Percentiles rank a stretch among this genome's conserved stretches.
These are phyloP conservation scores for Botryobasidium botryosum DNA, from an alignment of 768 basidiomycete species.

Conservation along the genomic window DNA sequence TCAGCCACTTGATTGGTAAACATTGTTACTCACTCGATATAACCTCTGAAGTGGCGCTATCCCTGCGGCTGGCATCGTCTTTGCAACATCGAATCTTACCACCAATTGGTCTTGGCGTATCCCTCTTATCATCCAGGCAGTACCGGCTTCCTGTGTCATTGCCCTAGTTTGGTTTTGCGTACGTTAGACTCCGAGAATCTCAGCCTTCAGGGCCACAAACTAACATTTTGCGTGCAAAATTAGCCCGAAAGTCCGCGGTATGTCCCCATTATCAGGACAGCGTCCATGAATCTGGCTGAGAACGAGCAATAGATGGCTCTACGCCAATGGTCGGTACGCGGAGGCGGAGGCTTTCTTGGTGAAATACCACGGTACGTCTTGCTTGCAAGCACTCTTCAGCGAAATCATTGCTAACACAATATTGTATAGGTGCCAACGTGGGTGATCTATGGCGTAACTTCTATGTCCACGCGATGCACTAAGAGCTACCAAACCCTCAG, in stretches of 20 bases:
- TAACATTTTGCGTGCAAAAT: no score
- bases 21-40: no score
- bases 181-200: no score
- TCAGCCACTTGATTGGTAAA: no score
- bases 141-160: background rate
- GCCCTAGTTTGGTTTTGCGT: constrained; percentile 2
- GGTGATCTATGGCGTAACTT: no score
- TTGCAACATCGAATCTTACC: constrained; percentile 1
- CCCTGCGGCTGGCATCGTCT: constrained; percentile 8
- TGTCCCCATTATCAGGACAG: no score
- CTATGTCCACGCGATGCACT: no score
- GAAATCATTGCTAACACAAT: background rate
- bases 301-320: no score
- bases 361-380: constrained; percentile 10
- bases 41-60: constrained; percentile 9
- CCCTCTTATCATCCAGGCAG: constrained; percentile 9
- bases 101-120: constrained; percentile 10
- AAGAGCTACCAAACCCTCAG: no score
- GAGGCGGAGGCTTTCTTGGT: constrained; percentile 14
- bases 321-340: constrained; percentile 13
- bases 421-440: constrained; percentile 8
- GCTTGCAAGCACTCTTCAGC: background rate
- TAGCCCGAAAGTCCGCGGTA: constrained; percentile 13
- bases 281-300: no score
- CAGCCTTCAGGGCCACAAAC: no score